These are phyloP conservation scores for Bifiguratus adelaidae DNA, from an alignment of 192 early-diverging fungal genomes.

Conservation along the genomic window DNA sequence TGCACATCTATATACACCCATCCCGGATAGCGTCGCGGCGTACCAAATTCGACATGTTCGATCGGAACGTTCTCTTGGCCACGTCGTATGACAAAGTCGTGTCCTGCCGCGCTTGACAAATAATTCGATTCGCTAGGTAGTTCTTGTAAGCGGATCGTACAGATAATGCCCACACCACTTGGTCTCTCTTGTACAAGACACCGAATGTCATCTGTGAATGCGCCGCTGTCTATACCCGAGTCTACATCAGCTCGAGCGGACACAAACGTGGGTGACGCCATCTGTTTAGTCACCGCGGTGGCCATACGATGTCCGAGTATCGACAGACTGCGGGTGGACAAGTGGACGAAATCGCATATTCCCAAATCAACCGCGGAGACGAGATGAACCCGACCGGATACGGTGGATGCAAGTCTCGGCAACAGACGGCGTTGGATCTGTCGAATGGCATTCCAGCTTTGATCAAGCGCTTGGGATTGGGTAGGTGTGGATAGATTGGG, in stretches of 20 bases:
- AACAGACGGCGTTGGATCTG: too few species aligned
- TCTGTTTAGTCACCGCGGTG: neutral
- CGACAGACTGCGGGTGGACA: slow-evolving; percentile 2
- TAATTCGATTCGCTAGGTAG: too few species aligned
- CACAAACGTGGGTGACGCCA: neutral
- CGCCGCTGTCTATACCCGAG: neutral
- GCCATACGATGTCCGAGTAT: slow-evolving; percentile 10
- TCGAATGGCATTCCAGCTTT: too few species aligned
- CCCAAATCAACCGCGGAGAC: slow-evolving; percentile 11
- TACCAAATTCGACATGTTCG: neutral
- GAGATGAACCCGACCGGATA: too few species aligned
- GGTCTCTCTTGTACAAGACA: neutral
- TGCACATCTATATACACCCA: neutral
- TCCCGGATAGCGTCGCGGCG: neutral
- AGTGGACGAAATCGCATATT: slow-evolving; percentile 13
- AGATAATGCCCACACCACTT: neutral
- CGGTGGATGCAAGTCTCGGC: too few species aligned
- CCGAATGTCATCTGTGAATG: neutral
- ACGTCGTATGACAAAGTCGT: too few species aligned
- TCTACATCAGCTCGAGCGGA: neutral
- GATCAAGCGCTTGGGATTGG: too few species aligned
- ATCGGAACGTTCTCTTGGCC: too few species aligned
- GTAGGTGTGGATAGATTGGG: too few species aligned
- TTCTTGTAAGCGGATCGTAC: neutral
- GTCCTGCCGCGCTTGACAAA: too few species aligned